A percentile compares a stretch with the other conserved stretches of the same genome.
Evolutionary conservation across 352 stramenopile genomes (phyloP).

Genomic region (Phytophthora rubi): DNA sequence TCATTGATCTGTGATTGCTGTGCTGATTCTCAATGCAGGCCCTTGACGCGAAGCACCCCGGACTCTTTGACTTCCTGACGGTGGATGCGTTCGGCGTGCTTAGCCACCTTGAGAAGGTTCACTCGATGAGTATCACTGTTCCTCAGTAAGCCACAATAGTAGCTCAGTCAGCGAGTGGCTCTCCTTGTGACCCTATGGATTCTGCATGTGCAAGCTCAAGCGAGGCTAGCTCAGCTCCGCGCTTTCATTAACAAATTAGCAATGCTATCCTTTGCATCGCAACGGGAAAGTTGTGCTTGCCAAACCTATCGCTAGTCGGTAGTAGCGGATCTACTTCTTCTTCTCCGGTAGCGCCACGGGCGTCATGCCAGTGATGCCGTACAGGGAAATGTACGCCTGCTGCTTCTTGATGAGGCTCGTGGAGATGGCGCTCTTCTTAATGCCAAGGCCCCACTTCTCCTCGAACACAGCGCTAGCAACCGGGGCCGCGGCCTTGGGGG

Average conservation of each 20-base stretch:
- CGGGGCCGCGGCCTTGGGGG: conserved; percentile 30
- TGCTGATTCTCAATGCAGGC: conserved; percentile 38
- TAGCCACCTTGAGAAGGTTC: conserved; percentile 85
- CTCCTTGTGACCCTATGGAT: conserved; percentile 13
- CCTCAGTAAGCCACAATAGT: conserved; percentile 40
- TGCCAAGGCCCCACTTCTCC: conserved; percentile 81
- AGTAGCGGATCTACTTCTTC: conserved; percentile 37
- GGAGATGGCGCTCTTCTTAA: conserved; percentile 84
- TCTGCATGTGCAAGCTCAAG: conserved; percentile 17
- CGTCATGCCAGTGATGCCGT: conserved; percentile 84
- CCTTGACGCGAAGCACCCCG: conserved; percentile 82
- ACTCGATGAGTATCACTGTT: conserved; percentile 71
- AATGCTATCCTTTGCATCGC: conserved; percentile 25
- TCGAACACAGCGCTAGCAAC: conserved; percentile 42
- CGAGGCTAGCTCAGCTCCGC: conserved; percentile 24
- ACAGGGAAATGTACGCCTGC: conserved; percentile 84
- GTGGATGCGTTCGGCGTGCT: conserved; percentile 85
- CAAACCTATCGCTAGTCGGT: conserved; percentile 21
- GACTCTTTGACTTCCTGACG: conserved; percentile 87
- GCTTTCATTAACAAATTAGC: conserved; percentile 34
- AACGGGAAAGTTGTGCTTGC: conserved; percentile 14
- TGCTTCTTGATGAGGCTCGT: conserved; percentile 86
- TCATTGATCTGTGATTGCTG: neutral
- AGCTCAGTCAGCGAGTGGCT: conserved; percentile 7
- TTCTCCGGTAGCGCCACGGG: conserved; percentile 50